These are phyloP conservation scores for Schwanniomyces polymorphus DNA, from an alignment of 805 yeast species.

Conservation along the genomic window DNA sequence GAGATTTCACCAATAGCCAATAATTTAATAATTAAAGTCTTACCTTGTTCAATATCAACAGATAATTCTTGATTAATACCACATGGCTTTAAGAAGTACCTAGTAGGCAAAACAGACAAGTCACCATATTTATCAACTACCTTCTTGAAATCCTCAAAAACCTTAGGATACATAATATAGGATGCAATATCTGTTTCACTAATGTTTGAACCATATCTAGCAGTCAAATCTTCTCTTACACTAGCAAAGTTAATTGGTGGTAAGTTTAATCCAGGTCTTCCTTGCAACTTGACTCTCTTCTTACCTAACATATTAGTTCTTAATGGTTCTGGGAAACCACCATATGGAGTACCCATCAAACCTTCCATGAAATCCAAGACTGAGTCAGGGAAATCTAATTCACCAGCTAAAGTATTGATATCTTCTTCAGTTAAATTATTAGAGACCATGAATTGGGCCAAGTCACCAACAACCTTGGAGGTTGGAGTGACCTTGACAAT, in stretches of 20 bases:
- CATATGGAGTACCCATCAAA: conserved; percentile 98
- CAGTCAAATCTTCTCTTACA: conserved; percentile 69
- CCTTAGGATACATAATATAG: conserved; percentile 97
- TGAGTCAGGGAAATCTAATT: conserved; percentile 97
- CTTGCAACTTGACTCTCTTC: conserved; percentile 85
- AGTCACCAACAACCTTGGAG: conserved; percentile 98
- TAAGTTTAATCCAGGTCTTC: conserved; percentile 90
- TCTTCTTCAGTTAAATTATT: conserved; percentile 87
- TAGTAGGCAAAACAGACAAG: conserved; percentile 89
- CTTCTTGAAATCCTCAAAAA: conserved; percentile 83
- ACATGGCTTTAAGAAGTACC: conserved; percentile 85
- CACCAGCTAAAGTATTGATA: conserved; percentile 81
- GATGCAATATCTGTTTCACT: conserved; percentile 91
- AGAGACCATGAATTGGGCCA: conserved; percentile 99
- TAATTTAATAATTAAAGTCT: conserved; percentile 83
- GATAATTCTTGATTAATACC: conserved; percentile 83
- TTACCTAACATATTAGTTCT: conserved; percentile 88
- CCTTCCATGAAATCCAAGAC: conserved; percentile 99
- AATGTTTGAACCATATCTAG: conserved; percentile 72
- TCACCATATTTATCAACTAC: conserved; percentile 81
- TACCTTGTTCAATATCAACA: conserved; percentile 93
- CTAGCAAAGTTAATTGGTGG: conserved; percentile 77
- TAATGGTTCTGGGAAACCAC: conserved; percentile 99
- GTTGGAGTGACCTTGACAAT: conserved; percentile 98
- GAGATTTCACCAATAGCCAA: conserved; percentile 92